Evolutionary conservation across 2,329 filamentous ascomycete genomes (phyloP).

Genomic region (Paracoccidioides brasiliensis): DNA sequence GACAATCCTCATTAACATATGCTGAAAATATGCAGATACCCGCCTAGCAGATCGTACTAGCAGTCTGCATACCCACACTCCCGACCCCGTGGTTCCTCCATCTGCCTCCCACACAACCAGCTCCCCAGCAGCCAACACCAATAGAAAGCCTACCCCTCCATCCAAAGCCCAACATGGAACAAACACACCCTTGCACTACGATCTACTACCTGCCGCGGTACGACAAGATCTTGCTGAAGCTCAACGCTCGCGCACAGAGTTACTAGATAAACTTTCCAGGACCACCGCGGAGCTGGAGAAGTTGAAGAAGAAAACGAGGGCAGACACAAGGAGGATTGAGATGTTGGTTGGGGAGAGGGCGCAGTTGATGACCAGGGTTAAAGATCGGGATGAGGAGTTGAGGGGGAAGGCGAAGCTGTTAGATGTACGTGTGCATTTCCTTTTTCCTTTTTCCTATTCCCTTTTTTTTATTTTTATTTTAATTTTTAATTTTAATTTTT

Average conservation of each 20-base stretch:
- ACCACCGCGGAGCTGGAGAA: slow-evolving; percentile 52
- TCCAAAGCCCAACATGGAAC: not conserved
- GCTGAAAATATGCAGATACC: slow-evolving; percentile 37
- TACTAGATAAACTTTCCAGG: slow-evolving; percentile 50
- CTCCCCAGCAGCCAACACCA: slow-evolving; percentile 13
- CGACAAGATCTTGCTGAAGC: slow-evolving; percentile 62
- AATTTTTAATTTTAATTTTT: too few relatives aligned
- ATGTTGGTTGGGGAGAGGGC: slow-evolving; percentile 51
- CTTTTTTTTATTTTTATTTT: not conserved
- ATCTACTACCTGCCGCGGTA: slow-evolving; percentile 23
- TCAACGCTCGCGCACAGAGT: slow-evolving; percentile 56
- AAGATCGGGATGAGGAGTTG: slow-evolving; percentile 75
- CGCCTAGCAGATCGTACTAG: slow-evolving; percentile 55
- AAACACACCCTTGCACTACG: not conserved
- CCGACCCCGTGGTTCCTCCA: slow-evolving; percentile 17
- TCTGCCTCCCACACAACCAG: slow-evolving; percentile 17
- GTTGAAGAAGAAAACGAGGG: slow-evolving; percentile 46
- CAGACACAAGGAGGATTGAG: slow-evolving; percentile 49
- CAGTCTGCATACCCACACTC: slow-evolving; percentile 24
- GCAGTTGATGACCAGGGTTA: slow-evolving; percentile 51
- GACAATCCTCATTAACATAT: not conserved
- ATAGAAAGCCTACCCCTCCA: not conserved
- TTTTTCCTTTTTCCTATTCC: not conserved
- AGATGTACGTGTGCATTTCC: slow-evolving; percentile 40
- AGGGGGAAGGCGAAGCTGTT: slow-evolving; percentile 71